Evolutionary conservation across 305 asterid genomes (phyloP).

Genomic region (Fraxinus dipetala): DNA sequence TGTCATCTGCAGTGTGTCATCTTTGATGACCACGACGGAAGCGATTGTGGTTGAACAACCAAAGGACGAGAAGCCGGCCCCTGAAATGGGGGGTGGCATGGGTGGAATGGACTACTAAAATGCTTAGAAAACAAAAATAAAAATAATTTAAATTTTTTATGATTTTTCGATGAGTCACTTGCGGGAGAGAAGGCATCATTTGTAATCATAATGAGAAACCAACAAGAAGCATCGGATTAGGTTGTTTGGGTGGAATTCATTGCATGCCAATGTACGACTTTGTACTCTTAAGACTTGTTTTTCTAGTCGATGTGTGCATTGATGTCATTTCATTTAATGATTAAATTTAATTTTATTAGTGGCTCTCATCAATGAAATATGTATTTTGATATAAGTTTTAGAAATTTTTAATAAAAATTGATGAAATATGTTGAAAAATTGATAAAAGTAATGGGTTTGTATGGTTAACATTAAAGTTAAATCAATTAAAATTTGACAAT

Average conservation of each 20-base stretch:
- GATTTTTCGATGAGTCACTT: background rate
- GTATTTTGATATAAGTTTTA: too few relatives aligned
- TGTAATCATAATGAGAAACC: background rate
- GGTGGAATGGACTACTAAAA: slow-evolving; percentile 37
- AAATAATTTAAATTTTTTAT: background rate
- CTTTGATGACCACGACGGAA: slow-evolving; percentile 52
- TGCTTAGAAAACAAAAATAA: background rate
- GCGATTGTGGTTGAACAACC: slow-evolving; percentile 54
- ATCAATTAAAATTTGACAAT: too few relatives aligned
- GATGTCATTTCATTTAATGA: background rate
- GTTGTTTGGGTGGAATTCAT: background rate
- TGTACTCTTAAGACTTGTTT: background rate
- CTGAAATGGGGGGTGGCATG: slow-evolving; percentile 37
- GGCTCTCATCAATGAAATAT: too few relatives aligned
- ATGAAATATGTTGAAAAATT: too few relatives aligned
- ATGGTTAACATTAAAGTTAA: too few relatives aligned
- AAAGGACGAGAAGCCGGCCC: slow-evolving; percentile 38
- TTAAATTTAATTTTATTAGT: too few relatives aligned
- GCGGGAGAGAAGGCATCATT: background rate
- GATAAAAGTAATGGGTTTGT: too few relatives aligned
- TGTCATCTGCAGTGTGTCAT: slow-evolving; percentile 38
- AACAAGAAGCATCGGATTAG: background rate
- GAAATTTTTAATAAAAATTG: too few relatives aligned
- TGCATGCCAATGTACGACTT: background rate
- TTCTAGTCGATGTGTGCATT: background rate